Evolutionary conservation across 306 rosid species (phyloP), one percentile per base, ranked within the genome.

Genomic region (Ceratonia siliqua): DNA sequence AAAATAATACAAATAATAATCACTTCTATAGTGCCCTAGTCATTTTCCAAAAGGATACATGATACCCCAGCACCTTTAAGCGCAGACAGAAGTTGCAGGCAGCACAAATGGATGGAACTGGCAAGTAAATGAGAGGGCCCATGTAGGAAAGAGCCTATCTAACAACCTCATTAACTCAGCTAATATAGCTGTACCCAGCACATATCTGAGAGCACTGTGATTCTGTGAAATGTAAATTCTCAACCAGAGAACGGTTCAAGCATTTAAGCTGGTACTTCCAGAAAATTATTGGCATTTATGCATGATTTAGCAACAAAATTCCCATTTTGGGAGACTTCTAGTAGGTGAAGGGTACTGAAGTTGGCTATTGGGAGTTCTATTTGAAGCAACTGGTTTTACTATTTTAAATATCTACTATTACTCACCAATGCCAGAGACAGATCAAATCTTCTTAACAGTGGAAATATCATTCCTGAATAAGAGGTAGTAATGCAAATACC

Each of bases 71-170:
- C 82, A 39, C 4, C 35, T 48, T 82, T 39, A 77, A 49, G 63
- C 69, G 53, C 61, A 78, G 62, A 24, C 64, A 50, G 17, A 17
- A 41, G 56, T 49, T 25, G 48, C 46, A 58, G 22, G 28, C 35
- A 27, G 33, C 64, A 8, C 70, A 45, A 85, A 48, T 2, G 28
- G 48, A 39, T 8, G 70, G 69, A 76, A 71, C 41, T 13, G 48
- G 35, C 45, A 41, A n/a, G 68, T 72, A 42, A 77, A 69, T 63
- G 62, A 36, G 63, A 69, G 85, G 87, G 76, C 54, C 85, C 86
- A 58, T 36, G 21, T 30, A 67, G 20, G 72, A 77, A 41, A 64
- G 43, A 45, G 22, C 55, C 81, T 50, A 43, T 49, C 63, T 21
- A 79, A 62, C 84, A 33, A 63, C 78, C 72, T 77, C 77, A 59